Conservation (phyloP, 495 filamentous ascomycete species). For the Echria macrotheca region DNA sequence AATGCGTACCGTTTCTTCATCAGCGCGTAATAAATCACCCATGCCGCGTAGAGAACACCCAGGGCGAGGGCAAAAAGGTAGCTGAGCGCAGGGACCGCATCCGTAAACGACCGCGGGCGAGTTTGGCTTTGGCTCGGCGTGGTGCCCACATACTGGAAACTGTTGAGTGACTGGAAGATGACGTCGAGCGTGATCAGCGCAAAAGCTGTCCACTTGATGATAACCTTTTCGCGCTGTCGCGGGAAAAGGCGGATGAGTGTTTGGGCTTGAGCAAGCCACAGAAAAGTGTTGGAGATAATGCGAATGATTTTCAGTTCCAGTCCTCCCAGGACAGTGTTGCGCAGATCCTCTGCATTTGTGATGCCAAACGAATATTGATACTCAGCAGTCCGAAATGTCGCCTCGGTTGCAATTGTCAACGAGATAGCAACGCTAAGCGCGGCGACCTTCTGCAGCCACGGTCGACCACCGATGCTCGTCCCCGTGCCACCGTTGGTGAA, state of each 20-base stretch:
- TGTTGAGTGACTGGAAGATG: constrained; percentile 81
- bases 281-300: constrained; percentile 86
- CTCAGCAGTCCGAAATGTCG: constrained; percentile 80
- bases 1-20: constrained; percentile 92
- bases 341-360: constrained; percentile 65
- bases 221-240: constrained; percentile 91
- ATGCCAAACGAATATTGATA: constrained; percentile 67
- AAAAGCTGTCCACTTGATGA: constrained; percentile 98
- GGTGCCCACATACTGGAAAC: constrained; percentile 65
- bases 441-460: constrained; percentile 94
- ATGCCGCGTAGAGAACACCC: constrained; percentile 85
- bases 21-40: constrained; percentile 91
- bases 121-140: constrained; percentile 48
- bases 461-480: constrained; percentile 82
- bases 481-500: constrained; percentile 78
- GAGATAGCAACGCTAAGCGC: constrained; percentile 86
- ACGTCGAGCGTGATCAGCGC: constrained; percentile 86
- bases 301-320: constrained; percentile 81
- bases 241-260: constrained; percentile 94
- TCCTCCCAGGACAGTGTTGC: constrained; percentile 69
- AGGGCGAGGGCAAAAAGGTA: constrained; percentile 91
- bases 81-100: constrained; percentile 87
- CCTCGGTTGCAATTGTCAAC: constrained; percentile 83
- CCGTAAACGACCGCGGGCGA: constrained; percentile 67
- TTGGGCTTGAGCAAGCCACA: constrained; percentile 97